Percentiles rank a stretch among this genome's conserved stretches.
Conservation (phyloP, 2,329 filamentous ascomycete species). For the Diplocarpon rosae region DNA sequence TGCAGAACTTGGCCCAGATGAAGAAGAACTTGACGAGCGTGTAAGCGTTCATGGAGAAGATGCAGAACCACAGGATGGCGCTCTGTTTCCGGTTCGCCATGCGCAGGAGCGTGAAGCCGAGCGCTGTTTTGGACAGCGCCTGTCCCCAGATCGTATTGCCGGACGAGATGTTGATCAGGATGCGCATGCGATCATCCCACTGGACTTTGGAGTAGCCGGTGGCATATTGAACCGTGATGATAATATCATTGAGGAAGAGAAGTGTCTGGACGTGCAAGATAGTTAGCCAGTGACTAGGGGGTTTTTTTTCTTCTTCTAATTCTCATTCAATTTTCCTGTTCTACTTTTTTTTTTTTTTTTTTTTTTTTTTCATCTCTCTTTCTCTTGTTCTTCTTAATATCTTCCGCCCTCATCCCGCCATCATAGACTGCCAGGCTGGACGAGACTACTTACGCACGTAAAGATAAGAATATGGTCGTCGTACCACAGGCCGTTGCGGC, state of each 20-base stretch:
- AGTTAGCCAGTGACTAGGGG: no score
- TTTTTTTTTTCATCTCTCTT: no score
- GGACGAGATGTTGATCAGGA: conserved; percentile 34
- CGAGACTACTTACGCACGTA: conserved; percentile 12
- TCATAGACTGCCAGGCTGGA: no score
- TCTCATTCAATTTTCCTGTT: no score
- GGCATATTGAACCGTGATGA: conserved; percentile 37
- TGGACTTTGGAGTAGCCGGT: conserved; percentile 36
- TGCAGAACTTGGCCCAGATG: conserved; percentile 38
- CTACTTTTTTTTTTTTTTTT: no score
- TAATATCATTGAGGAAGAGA: conserved; percentile 34
- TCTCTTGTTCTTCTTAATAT: no score
- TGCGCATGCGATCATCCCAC: conserved; percentile 42
- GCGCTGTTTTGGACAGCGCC: conserved; percentile 32
- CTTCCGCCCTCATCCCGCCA: no score
- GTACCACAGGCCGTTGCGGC: conserved; percentile 15
- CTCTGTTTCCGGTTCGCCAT: conserved; percentile 36
- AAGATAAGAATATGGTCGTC: conserved; percentile 16
- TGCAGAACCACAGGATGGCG: conserved; percentile 38
- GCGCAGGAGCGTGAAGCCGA: conserved; percentile 25
- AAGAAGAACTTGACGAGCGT: conserved; percentile 38
- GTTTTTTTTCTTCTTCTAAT: no score
- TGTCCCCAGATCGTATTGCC: conserved; percentile 26
- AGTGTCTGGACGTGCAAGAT: conserved; percentile 26
- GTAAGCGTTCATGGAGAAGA: conserved; percentile 36